Conservation (phyloP, 2,329 filamentous ascomycete genomes). For the Phaeosphaeria sp. region DNA sequence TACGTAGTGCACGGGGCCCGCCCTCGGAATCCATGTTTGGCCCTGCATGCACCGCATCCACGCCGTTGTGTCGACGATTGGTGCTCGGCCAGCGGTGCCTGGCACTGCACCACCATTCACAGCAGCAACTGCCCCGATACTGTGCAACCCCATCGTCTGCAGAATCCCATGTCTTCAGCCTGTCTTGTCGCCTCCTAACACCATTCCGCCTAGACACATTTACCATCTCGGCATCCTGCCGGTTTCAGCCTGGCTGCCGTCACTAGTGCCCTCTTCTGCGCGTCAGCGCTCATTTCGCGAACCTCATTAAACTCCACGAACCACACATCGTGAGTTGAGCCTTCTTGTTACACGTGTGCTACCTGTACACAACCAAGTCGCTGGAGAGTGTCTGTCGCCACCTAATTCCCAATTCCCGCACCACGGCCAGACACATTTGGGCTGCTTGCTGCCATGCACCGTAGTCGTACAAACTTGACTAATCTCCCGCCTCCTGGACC, state of each 20-base stretch:
- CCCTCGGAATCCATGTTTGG: conserved; percentile 26
- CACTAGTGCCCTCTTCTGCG: conserved; percentile 22
- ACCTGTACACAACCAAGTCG: conserved; percentile 5
- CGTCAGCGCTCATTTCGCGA: conserved; percentile 22
- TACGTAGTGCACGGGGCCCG: conserved; percentile 10
- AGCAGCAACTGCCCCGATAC: neutral
- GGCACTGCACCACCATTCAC: neutral
- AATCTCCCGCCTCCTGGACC: neutral
- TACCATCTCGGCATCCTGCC: conserved; percentile 23
- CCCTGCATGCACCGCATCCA: conserved; percentile 24
- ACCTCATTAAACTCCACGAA: conserved; percentile 37
- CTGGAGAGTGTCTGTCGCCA: conserved; percentile 14
- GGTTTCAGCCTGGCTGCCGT: conserved; percentile 20
- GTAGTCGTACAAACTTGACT: conserved; percentile 20
- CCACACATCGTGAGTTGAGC: conserved; percentile 24
- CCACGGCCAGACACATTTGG: conserved; percentile 2
- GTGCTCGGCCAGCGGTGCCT: conserved; percentile 1
- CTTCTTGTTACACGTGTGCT: conserved; percentile 11
- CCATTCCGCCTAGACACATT: neutral
- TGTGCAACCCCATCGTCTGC: neutral
- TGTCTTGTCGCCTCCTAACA: neutral
- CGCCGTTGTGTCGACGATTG: conserved; percentile 5
- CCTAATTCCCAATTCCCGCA: conserved; percentile 10
- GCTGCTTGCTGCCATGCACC: conserved; percentile 10
- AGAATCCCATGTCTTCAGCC: neutral